Evolutionary conservation across 768 basidiomycete species (phyloP), one percentile per base, ranked within the genome.

Genomic region (Russula lepida): DNA sequence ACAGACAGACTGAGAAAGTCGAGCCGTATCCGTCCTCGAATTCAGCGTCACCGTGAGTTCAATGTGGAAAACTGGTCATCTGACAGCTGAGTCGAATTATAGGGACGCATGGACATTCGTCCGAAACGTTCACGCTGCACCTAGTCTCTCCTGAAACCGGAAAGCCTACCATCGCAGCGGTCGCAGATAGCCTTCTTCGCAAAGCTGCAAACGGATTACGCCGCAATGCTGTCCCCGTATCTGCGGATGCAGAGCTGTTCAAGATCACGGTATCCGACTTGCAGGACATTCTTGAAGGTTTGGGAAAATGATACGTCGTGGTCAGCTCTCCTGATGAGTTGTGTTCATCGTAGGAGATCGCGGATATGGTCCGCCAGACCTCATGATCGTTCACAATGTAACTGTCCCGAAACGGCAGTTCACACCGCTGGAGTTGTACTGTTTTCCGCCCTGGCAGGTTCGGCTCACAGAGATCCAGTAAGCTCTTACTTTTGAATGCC

Each of bases 371-470:
- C 75, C 86, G 15, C 88, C 89, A 15, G 88, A 92, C 67, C 81
- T 92, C 53, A 81, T 90, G 78, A 83, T 92, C 65, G 76, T 91
- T 17, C 88, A 92, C 68, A 74, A 82, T 49, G 62, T 87, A 23
- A 74, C 74, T 33, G 73, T 76, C 2, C 69, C 73, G 13, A 71
- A 67, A 51, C 71, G 70, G 39, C 71, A 73, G 39, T 69, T 68
- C 41, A 68, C 74, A 25, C 82, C 86, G 1, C 71, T 85, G 54
- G 88, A 91, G 69, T 74, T 91, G 23, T 74, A 86, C 65, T 86
- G 85, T 5, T 91, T 86, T 67, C 90, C 90, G 19, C 90, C 90
- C 17, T 92, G 90, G 89, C 90, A 92, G 67, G 81, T 84, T n/a
- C 77, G 85, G 58, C 73, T 92, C 44, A 88, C 88, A 48, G 90